Percentiles rank a stretch among this genome's conserved stretches.
phyloP scores from a whole-genome alignment of 768 basidiomycete species.

The Leccinum obscurum region DNA sequence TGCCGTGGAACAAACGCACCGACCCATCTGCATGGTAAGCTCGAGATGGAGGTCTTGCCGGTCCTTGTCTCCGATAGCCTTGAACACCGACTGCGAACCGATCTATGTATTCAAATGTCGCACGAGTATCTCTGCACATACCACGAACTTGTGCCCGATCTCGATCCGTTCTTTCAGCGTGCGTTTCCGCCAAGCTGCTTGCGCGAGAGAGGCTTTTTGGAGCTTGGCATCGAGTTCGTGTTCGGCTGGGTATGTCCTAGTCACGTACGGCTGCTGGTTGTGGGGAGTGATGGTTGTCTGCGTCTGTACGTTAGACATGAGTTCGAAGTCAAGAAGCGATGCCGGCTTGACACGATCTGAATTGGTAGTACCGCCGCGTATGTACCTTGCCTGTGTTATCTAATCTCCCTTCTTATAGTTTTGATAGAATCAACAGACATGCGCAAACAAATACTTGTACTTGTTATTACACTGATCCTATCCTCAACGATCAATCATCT shows the following conservation, averaged over 20 bases:
- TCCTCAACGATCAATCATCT: no score
- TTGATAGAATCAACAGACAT: no score
- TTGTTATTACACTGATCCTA: no score
- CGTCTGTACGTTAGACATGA: slow-evolving; percentile 13
- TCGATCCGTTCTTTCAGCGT: slow-evolving; percentile 63
- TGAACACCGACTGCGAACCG: slow-evolving; percentile 48
- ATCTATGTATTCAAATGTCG: background rate
- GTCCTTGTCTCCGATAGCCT: slow-evolving; percentile 46
- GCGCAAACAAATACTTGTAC: no score
- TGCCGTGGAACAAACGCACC: slow-evolving; percentile 48
- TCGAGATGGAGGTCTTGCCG: slow-evolving; percentile 56
- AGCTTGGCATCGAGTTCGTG: slow-evolving; percentile 64
- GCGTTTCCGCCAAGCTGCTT: slow-evolving; percentile 68
- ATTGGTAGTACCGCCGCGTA: no score
- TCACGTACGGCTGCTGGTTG: slow-evolving; percentile 59
- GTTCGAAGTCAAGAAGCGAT: no score
- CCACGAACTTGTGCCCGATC: slow-evolving; percentile 72
- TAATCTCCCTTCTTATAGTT: background rate
- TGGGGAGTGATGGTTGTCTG: slow-evolving; percentile 90
- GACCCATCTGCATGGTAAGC: slow-evolving; percentile 87
- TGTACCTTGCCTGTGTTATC: background rate
- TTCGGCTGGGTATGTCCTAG: slow-evolving; percentile 60
- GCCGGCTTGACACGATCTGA: no score
- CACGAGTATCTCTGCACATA: slow-evolving; percentile 35
- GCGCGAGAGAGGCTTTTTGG: slow-evolving; percentile 57